Evolutionary conservation across 441 rosid genomes (phyloP), one percentile per base, ranked within the genome.

Genomic region (Geranium incanum): DNA sequence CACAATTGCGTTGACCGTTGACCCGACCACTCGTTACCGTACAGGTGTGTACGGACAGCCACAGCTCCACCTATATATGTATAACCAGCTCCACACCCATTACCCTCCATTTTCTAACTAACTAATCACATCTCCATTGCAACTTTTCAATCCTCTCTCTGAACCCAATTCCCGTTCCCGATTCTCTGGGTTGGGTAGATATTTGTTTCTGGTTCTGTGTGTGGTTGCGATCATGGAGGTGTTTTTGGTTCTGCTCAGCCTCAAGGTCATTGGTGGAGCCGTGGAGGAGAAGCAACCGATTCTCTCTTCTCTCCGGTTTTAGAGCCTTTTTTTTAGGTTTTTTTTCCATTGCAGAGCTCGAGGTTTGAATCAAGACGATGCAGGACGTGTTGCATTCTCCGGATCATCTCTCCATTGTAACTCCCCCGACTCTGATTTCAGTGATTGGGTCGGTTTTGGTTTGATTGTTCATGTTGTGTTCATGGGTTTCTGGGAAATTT

Each of bases 371-470:
- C 52, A 45, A 11, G 52, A 45, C 52, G 52, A 45, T 45, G 52
- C 52, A 45, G 52, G 52, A 45, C 52, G n/a, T 45, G n/a, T 45
- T 45, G 52, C 52, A 45, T 45, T 45, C 52, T 45, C 52, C 52
- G 52, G 52, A 45, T 1, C 52, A 45, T 45, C 52, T 45, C 52
- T 11, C 52, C 1, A 45, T 45, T 45, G 52, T 45, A 45, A 11
- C 9, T 45, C 13, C 52, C 13, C 52, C 1, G 12, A 7, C 52
- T 43, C 52, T 43, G 33, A 23, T 23, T 23, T 23, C 33, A 23
- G 33, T 23, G 33, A 23, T 23, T 23, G 33, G 33, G 33, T 23
- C 33, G 33, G 33, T 23, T 23, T 23, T 23, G 33, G 33, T 23
- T 23, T 23, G 33, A 23, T 23, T 23, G 33, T 43, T 43, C 52